A percentile compares a stretch with the other conserved stretches of the same genome.
Evolutionary conservation across 192 early-diverging fungal genomes (phyloP).

Genomic region (Chytriomyces sp.): DNA sequence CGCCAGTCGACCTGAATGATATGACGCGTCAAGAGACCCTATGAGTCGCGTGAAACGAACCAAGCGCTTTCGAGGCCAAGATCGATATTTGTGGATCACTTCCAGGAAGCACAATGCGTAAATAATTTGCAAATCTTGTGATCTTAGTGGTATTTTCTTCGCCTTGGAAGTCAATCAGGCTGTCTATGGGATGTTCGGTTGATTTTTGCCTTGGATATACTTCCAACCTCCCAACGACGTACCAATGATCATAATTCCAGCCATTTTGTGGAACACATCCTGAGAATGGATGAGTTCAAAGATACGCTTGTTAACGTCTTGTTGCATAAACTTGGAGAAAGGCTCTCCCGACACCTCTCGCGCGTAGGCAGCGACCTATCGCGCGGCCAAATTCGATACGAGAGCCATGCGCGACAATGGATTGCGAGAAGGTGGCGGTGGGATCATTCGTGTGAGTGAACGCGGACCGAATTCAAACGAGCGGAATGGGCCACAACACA

Average conservation of each 20-base stretch:
- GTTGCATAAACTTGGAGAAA: constrained; percentile 69
- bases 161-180: constrained; percentile 76
- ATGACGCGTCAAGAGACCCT: not conserved
- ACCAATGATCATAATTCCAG: constrained; percentile 82
- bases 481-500: too few relatives aligned
- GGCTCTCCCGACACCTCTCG: constrained; percentile 74
- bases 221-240: constrained; percentile 1
- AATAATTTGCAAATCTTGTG: constrained; percentile 79
- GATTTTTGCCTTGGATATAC: not conserved
- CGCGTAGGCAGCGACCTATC: constrained; percentile 53
- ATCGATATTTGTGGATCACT: constrained; percentile 74
- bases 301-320: constrained; percentile 78
- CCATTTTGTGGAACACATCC: constrained; percentile 77
- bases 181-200: constrained; percentile 52
- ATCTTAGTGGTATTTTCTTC: constrained; percentile 79
- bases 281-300: constrained; percentile 77
- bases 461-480: not conserved
- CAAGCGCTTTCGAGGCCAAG: constrained; percentile 72
- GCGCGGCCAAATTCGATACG: not conserved
- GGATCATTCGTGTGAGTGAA: not conserved
- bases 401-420: not conserved
- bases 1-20: constrained; percentile 61
- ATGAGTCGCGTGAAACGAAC: constrained; percentile 35
- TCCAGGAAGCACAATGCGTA: constrained; percentile 73
- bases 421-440: not conserved